A percentile compares a stretch with the other conserved stretches of the same genome.
phyloP scores from a whole-genome alignment of 2,329 filamentous ascomycete genomes.

The Daldinia sp. region DNA sequence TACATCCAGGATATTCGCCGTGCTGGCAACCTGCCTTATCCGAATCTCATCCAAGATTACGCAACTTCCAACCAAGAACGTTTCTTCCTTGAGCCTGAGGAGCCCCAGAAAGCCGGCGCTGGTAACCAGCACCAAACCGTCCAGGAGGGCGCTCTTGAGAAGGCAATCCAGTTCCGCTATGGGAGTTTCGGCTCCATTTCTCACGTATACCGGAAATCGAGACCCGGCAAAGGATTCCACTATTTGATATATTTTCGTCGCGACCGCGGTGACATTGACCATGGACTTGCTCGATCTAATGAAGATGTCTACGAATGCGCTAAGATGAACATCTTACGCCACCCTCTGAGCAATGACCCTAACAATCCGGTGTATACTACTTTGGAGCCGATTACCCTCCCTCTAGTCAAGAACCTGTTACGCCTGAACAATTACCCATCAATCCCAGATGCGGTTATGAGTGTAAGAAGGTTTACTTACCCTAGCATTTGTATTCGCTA shows the following conservation, averaged over 20 bases:
- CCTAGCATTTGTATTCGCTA: slow-evolving; percentile 2
- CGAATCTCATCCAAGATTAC: slow-evolving; percentile 12
- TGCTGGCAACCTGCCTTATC: slow-evolving; percentile 22
- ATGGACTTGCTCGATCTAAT: slow-evolving; percentile 1
- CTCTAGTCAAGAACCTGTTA: slow-evolving; percentile 9
- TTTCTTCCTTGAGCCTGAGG: slow-evolving; percentile 33
- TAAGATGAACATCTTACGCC: slow-evolving; percentile 42
- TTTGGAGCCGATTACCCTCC: neutral
- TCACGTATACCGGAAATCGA: neutral
- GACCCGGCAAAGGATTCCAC: neutral
- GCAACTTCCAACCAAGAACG: neutral
- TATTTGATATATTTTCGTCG: slow-evolving; percentile 23
- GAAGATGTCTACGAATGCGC: slow-evolving; percentile 38
- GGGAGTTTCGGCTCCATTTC: slow-evolving; percentile 20
- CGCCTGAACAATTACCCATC: slow-evolving; percentile 30
- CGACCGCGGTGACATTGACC: slow-evolving; percentile 22
- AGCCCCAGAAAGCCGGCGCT: slow-evolving; percentile 10
- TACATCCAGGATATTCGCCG: slow-evolving; percentile 18
- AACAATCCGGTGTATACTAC: slow-evolving; percentile 29
- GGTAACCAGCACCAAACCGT: neutral
- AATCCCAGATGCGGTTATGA: slow-evolving; percentile 28
- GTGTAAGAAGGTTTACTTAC: slow-evolving; percentile 22
- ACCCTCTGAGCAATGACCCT: slow-evolving; percentile 21
- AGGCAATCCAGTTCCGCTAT: neutral
- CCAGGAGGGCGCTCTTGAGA: neutral